phyloP scores from a whole-genome alignment of 805 yeast genomes.

The Saturnispora diversa region DNA sequence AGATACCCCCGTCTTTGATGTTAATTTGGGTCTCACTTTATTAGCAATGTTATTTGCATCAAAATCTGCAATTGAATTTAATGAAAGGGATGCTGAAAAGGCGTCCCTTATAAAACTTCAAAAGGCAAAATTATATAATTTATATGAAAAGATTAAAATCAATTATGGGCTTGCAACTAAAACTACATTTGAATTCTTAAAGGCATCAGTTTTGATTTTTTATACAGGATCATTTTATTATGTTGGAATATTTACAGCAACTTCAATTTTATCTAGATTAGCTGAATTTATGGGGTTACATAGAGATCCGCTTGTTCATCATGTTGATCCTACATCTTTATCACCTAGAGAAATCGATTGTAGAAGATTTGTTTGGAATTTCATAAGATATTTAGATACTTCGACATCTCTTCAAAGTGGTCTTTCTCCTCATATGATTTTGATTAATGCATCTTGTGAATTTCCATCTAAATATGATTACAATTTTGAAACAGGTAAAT shows the following conservation, averaged over 20 bases:
- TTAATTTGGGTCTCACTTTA: constrained; percentile 12
- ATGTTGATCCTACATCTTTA: constrained; percentile 10
- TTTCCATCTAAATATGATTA: constrained; percentile 15
- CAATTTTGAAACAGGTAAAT: constrained; percentile 11
- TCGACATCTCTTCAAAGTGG: constrained; percentile 15
- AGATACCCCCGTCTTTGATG: constrained; percentile 10
- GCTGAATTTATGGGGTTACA: constrained; percentile 17
- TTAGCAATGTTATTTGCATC: constrained; percentile 14
- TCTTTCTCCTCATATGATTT: constrained; percentile 17
- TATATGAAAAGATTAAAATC: constrained; percentile 13
- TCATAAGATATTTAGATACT: constrained; percentile 15
- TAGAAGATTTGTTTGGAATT: constrained; percentile 15
- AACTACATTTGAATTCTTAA: constrained; percentile 13
- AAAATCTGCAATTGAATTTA: constrained; percentile 10
- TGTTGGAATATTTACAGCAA: constrained; percentile 13
- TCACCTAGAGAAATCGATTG: constrained; percentile 12
- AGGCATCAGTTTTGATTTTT: constrained; percentile 12
- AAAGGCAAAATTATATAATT: constrained; percentile 4
- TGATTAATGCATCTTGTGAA: constrained; percentile 14
- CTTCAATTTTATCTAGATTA: constrained; percentile 13
- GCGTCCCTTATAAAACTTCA: constrained; percentile 1
- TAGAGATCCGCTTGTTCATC: constrained; percentile 15
- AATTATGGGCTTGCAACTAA: constrained; percentile 9
- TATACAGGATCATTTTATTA: constrained; percentile 13
- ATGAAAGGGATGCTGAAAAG: constrained; percentile 5